Conservation (phyloP, 805 yeast species). For the Pichia thaimueangensis region DNA sequence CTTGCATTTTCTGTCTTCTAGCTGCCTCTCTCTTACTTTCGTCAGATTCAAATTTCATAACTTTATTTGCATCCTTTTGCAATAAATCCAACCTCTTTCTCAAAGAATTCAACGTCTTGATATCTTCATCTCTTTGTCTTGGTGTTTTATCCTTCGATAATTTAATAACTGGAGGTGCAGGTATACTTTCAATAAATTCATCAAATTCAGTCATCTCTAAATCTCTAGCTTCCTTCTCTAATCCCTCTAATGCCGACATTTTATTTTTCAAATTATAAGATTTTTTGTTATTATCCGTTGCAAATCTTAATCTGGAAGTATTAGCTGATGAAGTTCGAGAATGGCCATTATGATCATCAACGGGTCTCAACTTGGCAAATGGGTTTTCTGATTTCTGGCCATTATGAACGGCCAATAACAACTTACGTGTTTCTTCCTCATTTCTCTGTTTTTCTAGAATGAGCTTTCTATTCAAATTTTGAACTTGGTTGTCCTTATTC, state of each 20-base stretch:
- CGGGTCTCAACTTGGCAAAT: constrained; percentile 20
- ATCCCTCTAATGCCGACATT: constrained; percentile 16
- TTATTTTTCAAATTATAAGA: constrained; percentile 6
- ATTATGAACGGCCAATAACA: constrained; percentile 56
- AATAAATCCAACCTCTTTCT: constrained; percentile 53
- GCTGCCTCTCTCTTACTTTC: constrained; percentile 46
- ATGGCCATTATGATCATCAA: too few relatives aligned
- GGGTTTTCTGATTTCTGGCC: constrained; percentile 16
- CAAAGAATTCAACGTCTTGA: constrained; percentile 47
- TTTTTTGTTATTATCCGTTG: constrained; percentile 5
- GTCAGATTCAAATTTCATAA: constrained; percentile 54
- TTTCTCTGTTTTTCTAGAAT: constrained; percentile 66
- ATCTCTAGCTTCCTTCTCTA: constrained; percentile 79
- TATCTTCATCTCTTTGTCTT: constrained; percentile 39
- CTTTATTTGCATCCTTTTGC: constrained; percentile 71
- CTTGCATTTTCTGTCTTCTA: constrained; percentile 54
- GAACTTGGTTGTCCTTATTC: constrained; percentile 53
- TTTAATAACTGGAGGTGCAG: constrained; percentile 8
- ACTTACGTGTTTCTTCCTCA: constrained; percentile 70
- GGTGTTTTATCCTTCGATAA: background rate
- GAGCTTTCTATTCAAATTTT: constrained; percentile 53
- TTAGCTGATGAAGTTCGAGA: background rate
- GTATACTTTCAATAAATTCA: constrained; percentile 29
- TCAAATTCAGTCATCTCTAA: constrained; percentile 81
- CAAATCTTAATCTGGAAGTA: constrained; percentile 3